Evolutionary conservation across 2,329 filamentous ascomycete genomes (phyloP), one percentile per base, ranked within the genome.

Genomic region (Trichoderma pleuroti): DNA sequence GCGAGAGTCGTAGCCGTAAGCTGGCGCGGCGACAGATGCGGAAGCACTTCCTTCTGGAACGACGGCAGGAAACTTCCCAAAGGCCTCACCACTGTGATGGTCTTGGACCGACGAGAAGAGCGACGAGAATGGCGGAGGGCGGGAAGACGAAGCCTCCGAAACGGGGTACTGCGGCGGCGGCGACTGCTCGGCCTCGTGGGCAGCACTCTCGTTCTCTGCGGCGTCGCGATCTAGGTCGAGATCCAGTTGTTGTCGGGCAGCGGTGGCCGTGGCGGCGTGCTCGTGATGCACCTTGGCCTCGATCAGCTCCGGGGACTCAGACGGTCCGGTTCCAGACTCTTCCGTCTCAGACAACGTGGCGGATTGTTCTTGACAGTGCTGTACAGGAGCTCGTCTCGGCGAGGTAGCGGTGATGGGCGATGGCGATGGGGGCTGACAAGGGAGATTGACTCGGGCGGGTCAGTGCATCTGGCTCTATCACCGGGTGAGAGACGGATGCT

Each of bases 141-240:
- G 83, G 63, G 83, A 82, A 71, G 83, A 82, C 67, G 85, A 86
- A 42, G 85, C 82, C 78, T 88, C 87, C 70, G 86, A 86, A 72
- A 81, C 80, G 72, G 87, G 87, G 80, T 90, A 90, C 77, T 85
- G 85, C 65, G 88, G 88, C 74, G 88, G 88, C 66, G 87, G 87
- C 71, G 85, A 86, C 73, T 82, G 84, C 72, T 81, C 80, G 73
- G 78, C 71, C 72, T 79, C 74, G 77, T 75, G 73, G 73, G 62
- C 70, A 32, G 61, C 66, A 69, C 63, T 54, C 46, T 74, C 66
- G 70, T 71, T 60, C 62, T 73, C 71, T 72, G 72, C 70, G 67
- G 76, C 72, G 67, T 57, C 36, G 28, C 34, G 67, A 61, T 52
- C 59, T 34, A 74, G 74, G 72, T 42, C 73, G 64, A 71, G 72